Evolutionary conservation across 345 rosid genomes (phyloP).

Genomic region (Rhizophora apiculata): DNA sequence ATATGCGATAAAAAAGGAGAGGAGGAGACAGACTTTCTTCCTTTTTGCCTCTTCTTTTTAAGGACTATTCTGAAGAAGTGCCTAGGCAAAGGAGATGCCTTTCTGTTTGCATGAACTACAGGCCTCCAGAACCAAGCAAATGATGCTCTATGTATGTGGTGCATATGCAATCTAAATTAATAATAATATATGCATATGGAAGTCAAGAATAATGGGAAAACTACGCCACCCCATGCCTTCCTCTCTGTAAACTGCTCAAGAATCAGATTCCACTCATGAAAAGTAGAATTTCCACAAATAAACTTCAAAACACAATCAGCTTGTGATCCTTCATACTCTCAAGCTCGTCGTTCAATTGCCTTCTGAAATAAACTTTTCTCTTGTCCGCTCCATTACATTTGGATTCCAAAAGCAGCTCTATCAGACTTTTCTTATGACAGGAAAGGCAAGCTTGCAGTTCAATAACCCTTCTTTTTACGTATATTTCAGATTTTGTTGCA

Average conservation of each 20-base stretch:
- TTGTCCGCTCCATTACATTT: not conserved
- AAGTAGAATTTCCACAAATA: not conserved
- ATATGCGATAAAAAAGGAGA: too few species aligned
- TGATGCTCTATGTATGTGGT: conserved; percentile 12
- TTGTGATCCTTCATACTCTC: conserved; percentile 1
- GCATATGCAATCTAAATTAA: not conserved
- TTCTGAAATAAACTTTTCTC: conserved; percentile 2
- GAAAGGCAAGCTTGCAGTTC: conserved; percentile 23
- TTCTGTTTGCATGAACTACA: conserved; percentile 2
- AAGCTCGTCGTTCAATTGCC: conserved; percentile 9
- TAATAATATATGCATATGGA: not conserved
- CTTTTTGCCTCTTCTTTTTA: not conserved
- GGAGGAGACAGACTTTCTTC: too few species aligned
- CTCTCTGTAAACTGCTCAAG: conserved; percentile 12
- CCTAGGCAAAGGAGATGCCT: conserved; percentile 7
- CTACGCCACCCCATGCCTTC: conserved; percentile 6
- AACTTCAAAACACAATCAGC: not conserved
- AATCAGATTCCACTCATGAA: conserved; percentile 39
- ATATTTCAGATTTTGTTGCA: too few species aligned
- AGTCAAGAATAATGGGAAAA: conserved; percentile 30
- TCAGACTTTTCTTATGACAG: conserved; percentile 21
- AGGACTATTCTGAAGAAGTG: not conserved
- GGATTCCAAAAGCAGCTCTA: conserved; percentile 11
- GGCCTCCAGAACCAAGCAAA: conserved; percentile 15
- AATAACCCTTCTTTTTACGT: not conserved